A percentile compares a stretch with the other conserved stretches of the same genome.
phyloP scores from a whole-genome alignment of 306 rosid species.

The Carpinus fangiana region DNA sequence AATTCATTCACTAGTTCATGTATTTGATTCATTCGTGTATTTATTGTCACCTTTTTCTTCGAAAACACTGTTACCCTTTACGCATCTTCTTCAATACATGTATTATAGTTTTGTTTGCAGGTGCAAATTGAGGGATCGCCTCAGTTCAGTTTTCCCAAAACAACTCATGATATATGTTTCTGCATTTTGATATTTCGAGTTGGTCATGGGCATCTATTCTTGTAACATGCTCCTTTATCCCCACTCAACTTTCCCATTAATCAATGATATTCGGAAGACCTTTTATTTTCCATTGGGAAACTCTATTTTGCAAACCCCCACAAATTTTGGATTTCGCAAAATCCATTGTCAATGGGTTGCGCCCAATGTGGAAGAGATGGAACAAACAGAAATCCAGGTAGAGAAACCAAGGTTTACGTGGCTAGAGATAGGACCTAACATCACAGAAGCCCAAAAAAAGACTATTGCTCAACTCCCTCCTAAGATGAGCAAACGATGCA shows the following conservation, averaged over 20 bases:
- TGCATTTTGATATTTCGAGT: constrained; percentile 1
- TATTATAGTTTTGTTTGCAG: neutral
- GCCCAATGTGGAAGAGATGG: constrained; percentile 32
- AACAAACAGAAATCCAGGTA: constrained; percentile 24
- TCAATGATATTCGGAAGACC: constrained; percentile 27
- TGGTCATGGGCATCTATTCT: constrained; percentile 41
- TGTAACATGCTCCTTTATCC: constrained; percentile 27
- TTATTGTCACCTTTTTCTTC: neutral
- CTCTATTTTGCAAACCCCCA: constrained; percentile 18
- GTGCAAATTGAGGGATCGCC: constrained; percentile 1
- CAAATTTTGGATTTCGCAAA: constrained; percentile 22
- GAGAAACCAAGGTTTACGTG: constrained; percentile 55
- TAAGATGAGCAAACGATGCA: constrained; percentile 66
- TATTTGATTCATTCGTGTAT: neutral
- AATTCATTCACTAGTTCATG: neutral
- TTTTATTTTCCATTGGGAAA: constrained; percentile 3
- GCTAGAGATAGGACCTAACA: constrained; percentile 44
- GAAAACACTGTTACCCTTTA: neutral
- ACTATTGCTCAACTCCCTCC: constrained; percentile 65
- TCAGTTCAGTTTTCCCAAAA: neutral
- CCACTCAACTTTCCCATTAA: constrained; percentile 33
- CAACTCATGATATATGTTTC: neutral
- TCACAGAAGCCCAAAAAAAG: constrained; percentile 53
- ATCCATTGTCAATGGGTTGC: constrained; percentile 31
- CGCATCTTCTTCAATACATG: neutral